phyloP scores from a whole-genome alignment of 208 protist species.

The Trypanosoma melophagium region DNA sequence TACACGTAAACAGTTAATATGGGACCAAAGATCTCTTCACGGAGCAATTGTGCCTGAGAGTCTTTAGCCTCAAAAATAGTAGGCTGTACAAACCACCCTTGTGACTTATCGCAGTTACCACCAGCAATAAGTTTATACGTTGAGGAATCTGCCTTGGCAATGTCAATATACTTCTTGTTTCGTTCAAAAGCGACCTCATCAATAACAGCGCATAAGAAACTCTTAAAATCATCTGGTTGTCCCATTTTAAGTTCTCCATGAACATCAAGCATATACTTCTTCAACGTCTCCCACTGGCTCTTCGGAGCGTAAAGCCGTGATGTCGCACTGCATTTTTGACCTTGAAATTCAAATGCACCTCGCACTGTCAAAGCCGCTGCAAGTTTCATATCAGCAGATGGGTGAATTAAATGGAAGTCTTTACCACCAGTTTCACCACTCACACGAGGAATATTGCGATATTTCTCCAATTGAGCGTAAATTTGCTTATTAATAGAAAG shows the following conservation, averaged over 20 bases:
- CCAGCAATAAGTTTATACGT: constrained; percentile 76
- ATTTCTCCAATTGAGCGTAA: constrained; percentile 86
- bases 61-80: constrained; percentile 94
- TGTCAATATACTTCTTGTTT: constrained; percentile 94
- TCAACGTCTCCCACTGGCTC: constrained; percentile 85
- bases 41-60: constrained; percentile 85
- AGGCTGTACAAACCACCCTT: constrained; percentile 95
- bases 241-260: constrained; percentile 93
- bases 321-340: constrained; percentile 97
- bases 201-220: constrained; percentile 96
- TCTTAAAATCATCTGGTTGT: constrained; percentile 88
- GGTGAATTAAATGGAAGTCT: constrained; percentile 97
- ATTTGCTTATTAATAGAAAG: constrained; percentile 92
- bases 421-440: constrained; percentile 97
- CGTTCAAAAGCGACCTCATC: constrained; percentile 93
- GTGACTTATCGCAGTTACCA: constrained; percentile 66
- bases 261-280: constrained; percentile 77
- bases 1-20: constrained; percentile 96
- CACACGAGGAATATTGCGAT: constrained; percentile 94
- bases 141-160: constrained; percentile 79
- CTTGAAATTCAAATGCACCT: constrained; percentile 96
- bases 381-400: constrained; percentile 82
- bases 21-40: constrained; percentile 98
- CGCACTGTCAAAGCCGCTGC: constrained; percentile 88
- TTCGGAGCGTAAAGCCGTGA: constrained; percentile 93